A percentile compares a stretch with the other conserved stretches of the same genome.
phyloP scores from a whole-genome alignment of 352 stramenopile genomes.

The Globisporangium perplexum region DNA sequence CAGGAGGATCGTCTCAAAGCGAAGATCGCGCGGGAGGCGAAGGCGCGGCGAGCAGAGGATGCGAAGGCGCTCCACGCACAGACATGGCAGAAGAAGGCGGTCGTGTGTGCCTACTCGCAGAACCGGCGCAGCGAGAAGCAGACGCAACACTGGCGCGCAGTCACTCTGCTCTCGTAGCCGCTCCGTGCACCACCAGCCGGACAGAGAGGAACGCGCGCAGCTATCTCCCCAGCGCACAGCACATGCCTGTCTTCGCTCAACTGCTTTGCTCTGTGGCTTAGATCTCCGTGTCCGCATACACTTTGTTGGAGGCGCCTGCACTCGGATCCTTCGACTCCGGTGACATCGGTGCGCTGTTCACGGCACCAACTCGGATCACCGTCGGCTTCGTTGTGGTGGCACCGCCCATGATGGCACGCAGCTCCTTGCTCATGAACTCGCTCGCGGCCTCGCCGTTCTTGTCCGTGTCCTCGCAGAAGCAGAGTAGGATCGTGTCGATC shows the following conservation, averaged over 20 bases:
- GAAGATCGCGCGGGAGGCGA: slow-evolving; percentile 21
- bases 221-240: neutral
- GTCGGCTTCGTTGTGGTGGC: slow-evolving; percentile 22
- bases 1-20: slow-evolving; percentile 41
- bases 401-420: slow-evolving; percentile 57
- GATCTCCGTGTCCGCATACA: slow-evolving; percentile 39
- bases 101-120: slow-evolving; percentile 70
- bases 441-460: slow-evolving; percentile 53
- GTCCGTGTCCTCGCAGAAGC: slow-evolving; percentile 93
- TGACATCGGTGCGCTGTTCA: slow-evolving; percentile 1
- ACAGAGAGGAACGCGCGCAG: neutral
- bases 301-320: slow-evolving; percentile 16
- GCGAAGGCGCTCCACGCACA: slow-evolving; percentile 29
- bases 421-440: slow-evolving; percentile 78
- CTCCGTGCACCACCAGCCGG: neutral
- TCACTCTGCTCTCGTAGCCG: slow-evolving; percentile 7
- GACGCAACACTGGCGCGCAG: neutral
- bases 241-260: neutral
- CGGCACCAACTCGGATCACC: slow-evolving; percentile 30
- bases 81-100: slow-evolving; percentile 59
- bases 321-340: neutral
- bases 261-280: slow-evolving; percentile 7
- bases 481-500: slow-evolving; percentile 95
- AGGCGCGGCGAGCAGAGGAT: slow-evolving; percentile 18
- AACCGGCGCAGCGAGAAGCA: slow-evolving; percentile 13